Evolutionary conservation across 345 rosid species (phyloP).

Genomic region (Lenwebbia sp.): DNA sequence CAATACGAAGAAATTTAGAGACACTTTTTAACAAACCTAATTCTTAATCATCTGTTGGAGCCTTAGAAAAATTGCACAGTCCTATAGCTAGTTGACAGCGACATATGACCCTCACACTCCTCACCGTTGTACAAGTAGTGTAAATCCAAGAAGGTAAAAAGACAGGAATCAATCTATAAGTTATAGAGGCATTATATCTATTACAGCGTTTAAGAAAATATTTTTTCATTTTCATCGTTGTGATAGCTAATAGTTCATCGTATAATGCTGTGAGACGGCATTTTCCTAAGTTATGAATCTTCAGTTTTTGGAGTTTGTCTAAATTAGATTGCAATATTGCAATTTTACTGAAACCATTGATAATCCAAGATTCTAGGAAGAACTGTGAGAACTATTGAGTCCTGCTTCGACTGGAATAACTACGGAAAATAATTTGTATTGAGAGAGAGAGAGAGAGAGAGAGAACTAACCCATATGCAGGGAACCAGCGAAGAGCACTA

Average conservation of each 20-base stretch:
- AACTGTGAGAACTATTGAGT: background rate
- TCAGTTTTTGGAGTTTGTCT: background rate
- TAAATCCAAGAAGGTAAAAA: background rate
- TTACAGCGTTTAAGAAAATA: background rate
- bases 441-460: background rate
- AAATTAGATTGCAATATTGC: background rate
- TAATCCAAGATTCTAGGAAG: background rate
- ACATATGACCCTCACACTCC: background rate
- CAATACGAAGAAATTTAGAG: background rate
- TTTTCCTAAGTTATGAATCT: background rate
- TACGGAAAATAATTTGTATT: background rate
- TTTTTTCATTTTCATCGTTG: background rate
- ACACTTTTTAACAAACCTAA: background rate
- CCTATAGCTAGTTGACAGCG: background rate
- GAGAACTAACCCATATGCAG: slow-evolving; percentile 59
- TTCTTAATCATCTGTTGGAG: background rate
- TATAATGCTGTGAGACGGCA: background rate
- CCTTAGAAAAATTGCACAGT: background rate
- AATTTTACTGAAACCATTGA: background rate
- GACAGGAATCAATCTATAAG: background rate
- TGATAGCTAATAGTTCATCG: background rate
- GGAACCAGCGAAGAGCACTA: slow-evolving; percentile 86
- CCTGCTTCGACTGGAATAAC: background rate
- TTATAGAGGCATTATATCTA: background rate
- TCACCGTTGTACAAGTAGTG: background rate